phyloP scores from a whole-genome alignment of 805 yeast species.

The Wickerhamiella siamensis region DNA sequence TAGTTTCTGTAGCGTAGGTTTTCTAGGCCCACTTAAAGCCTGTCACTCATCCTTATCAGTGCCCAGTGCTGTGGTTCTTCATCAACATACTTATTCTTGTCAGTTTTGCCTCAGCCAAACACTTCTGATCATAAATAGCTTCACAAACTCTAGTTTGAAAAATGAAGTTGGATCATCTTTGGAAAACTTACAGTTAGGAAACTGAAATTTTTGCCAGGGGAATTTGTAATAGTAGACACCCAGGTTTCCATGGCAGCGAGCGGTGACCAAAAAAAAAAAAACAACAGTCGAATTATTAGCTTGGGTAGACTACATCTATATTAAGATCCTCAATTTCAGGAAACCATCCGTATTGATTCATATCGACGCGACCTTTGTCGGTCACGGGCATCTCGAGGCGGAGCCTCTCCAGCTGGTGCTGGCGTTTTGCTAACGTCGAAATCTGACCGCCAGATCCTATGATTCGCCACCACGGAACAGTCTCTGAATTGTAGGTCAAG shows the following conservation, averaged over 20 bases:
- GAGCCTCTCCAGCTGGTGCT: constrained; percentile 33
- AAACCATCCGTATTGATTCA: constrained; percentile 53
- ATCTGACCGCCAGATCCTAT: constrained; percentile 49
- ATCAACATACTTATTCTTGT: constrained; percentile 22
- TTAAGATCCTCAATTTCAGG: constrained; percentile 27
- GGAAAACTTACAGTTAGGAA: constrained; percentile 9
- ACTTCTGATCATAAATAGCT: constrained; percentile 36
- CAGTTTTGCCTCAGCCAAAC: constrained; percentile 16
- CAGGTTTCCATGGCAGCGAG: not conserved
- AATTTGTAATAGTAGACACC: not conserved
- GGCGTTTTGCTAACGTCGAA: constrained; percentile 35
- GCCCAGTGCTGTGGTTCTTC: constrained; percentile 99
- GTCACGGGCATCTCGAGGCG: constrained; percentile 32
- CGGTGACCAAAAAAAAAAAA: not conserved
- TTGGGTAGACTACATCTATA: constrained; percentile 1
- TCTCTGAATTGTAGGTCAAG: constrained; percentile 22
- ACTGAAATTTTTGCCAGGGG: not conserved
- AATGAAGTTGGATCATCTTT: constrained; percentile 35
- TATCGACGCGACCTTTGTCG: constrained; percentile 26
- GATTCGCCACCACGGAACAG: constrained; percentile 75
- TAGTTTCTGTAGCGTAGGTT: constrained; percentile 66
- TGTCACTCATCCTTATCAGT: constrained; percentile 93
- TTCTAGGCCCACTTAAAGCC: constrained; percentile 94
- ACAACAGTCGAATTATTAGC: not conserved
- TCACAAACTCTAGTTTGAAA: constrained; percentile 60